Evolutionary conservation across 768 basidiomycete species (phyloP).

Genomic region (Mycena maculata): DNA sequence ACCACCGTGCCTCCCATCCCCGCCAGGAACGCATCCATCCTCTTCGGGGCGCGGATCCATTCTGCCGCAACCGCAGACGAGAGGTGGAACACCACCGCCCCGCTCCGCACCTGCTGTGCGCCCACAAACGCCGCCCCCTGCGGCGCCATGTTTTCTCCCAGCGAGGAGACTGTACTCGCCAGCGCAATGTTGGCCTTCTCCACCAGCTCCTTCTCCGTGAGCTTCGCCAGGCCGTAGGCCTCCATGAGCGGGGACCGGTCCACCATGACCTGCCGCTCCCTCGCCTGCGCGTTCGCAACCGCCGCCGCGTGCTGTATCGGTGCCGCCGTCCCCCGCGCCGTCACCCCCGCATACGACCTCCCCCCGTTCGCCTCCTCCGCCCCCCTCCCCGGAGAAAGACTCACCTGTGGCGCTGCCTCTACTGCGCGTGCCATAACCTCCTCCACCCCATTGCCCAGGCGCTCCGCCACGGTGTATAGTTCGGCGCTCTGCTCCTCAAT

Average conservation of each 20-base stretch:
- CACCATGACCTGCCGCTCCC: too few relatives aligned
- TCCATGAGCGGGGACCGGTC: too few relatives aligned
- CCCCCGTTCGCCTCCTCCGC: too few relatives aligned
- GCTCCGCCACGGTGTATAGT: too few relatives aligned
- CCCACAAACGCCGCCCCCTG: conserved; percentile 30
- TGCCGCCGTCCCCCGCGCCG: too few relatives aligned
- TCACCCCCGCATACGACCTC: too few relatives aligned
- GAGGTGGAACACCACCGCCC: conserved; percentile 31
- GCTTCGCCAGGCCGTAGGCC: too few relatives aligned
- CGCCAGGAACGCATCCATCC: conserved; percentile 17
- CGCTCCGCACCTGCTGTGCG: conserved; percentile 25
- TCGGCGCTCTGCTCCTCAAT: background rate
- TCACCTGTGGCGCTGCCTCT: too few relatives aligned
- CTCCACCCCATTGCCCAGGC: too few relatives aligned
- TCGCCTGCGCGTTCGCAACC: too few relatives aligned
- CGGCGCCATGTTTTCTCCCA: background rate
- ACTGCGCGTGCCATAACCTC: background rate
- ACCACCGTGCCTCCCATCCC: conserved; percentile 26
- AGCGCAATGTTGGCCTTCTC: conserved; percentile 26
- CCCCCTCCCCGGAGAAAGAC: background rate
- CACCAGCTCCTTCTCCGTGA: conserved; percentile 24
- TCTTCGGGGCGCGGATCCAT: too few relatives aligned
- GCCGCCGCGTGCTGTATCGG: too few relatives aligned
- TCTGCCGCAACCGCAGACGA: conserved; percentile 15
- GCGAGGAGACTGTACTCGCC: background rate